Conservation (phyloP, 352 stramenopile species). For the Pythium pectinolyticum region DNA sequence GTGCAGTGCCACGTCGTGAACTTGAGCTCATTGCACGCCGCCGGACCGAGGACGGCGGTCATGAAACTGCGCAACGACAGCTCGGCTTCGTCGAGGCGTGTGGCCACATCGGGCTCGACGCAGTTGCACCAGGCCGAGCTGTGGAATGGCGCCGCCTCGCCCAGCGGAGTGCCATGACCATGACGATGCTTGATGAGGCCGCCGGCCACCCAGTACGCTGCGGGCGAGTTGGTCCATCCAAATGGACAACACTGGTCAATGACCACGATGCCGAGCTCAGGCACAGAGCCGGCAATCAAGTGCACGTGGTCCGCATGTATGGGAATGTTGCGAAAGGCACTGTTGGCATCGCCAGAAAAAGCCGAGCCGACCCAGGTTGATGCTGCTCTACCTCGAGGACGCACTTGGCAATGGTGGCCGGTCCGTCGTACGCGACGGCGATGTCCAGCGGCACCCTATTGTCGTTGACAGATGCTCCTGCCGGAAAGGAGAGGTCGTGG, state of each 20-base stretch:
- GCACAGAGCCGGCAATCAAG: slow-evolving; percentile 17
- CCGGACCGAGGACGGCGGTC: slow-evolving; percentile 17
- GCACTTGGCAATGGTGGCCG: neutral
- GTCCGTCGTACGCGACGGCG: neutral
- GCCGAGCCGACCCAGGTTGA: neutral
- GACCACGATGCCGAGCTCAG: slow-evolving; percentile 3
- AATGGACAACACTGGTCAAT: slow-evolving; percentile 29
- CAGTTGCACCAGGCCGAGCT: slow-evolving; percentile 30
- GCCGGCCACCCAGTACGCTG: slow-evolving; percentile 27
- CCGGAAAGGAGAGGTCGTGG: slow-evolving; percentile 10
- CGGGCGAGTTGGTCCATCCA: slow-evolving; percentile 18
- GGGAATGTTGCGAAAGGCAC: slow-evolving; percentile 34
- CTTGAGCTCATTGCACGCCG: slow-evolving; percentile 16
- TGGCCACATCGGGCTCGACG: slow-evolving; percentile 21
- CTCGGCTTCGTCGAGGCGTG: slow-evolving; percentile 17
- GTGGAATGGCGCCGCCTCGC: neutral
- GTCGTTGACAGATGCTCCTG: slow-evolving; percentile 9
- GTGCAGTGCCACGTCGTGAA: slow-evolving; percentile 1
- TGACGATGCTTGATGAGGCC: slow-evolving; percentile 16
- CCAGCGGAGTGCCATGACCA: neutral
- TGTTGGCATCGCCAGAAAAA: slow-evolving; percentile 34
- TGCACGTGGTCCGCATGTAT: slow-evolving; percentile 27
- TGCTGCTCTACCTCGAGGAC: neutral
- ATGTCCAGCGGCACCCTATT: neutral
- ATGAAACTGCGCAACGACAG: slow-evolving; percentile 20